Evolutionary conservation across 805 yeast genomes (phyloP).

Genomic region (Blastobotrys attinorum): DNA sequence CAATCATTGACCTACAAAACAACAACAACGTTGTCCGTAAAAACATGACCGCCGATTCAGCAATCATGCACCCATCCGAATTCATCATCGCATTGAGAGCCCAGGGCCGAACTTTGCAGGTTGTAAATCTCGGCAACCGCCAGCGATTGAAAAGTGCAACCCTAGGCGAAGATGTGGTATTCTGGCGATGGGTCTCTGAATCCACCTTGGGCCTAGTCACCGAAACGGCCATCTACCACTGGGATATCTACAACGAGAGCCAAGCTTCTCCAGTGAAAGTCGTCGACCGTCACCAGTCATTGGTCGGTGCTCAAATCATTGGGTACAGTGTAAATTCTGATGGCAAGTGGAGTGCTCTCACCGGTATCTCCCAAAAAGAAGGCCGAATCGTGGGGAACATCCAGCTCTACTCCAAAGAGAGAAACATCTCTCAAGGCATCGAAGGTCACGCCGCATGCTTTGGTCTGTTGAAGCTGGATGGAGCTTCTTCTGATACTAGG

Average conservation of each 20-base stretch:
- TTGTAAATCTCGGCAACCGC: conserved; percentile 80
- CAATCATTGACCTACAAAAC: conserved; percentile 77
- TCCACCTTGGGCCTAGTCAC: conserved; percentile 78
- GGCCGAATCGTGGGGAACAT: conserved; percentile 94
- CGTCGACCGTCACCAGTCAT: conserved; percentile 74
- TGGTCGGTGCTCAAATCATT: conserved; percentile 77
- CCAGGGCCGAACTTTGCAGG: conserved; percentile 87
- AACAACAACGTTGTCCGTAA: conserved; percentile 77
- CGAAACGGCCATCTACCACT: conserved; percentile 61
- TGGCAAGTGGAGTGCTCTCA: conserved; percentile 87
- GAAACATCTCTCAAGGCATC: conserved; percentile 91
- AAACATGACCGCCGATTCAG: conserved; percentile 95
- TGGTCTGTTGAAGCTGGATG: conserved; percentile 66
- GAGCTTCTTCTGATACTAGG: conserved; percentile 67
- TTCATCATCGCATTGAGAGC: conserved; percentile 90
- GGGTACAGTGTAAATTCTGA: conserved; percentile 76
- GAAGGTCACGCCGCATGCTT: conserved; percentile 97
- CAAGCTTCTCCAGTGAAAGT: conserved; percentile 70
- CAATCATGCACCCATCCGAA: conserved; percentile 89
- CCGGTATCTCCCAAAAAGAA: conserved; percentile 90
- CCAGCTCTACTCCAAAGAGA: conserved; percentile 79
- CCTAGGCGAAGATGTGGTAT: conserved; percentile 80
- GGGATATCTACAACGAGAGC: conserved; percentile 78
- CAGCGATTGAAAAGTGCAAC: conserved; percentile 84
- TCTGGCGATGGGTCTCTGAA: conserved; percentile 88